Conservation (phyloP, 306 rosid species). For the Vachellia collinsii region DNA sequence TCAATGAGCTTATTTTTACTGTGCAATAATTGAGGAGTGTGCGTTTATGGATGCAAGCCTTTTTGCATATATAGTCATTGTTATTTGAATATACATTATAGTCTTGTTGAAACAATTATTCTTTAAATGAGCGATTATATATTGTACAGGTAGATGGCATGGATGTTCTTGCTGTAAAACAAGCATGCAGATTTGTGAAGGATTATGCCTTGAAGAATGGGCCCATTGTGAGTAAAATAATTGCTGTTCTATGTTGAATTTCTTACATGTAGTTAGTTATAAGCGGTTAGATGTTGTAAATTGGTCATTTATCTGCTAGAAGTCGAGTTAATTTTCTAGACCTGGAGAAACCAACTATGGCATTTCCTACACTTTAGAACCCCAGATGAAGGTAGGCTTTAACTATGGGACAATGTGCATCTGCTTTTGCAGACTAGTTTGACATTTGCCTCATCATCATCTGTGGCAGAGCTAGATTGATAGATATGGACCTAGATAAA, state of each 20-base stretch:
- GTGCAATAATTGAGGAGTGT: background rate
- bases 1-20: conserved; percentile 4
- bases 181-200: conserved; percentile 85
- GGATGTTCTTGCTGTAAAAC: conserved; percentile 91
- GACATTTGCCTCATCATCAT: background rate
- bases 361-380: background rate
- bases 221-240: conserved; percentile 73
- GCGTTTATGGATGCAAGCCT: background rate
- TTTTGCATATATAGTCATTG: conserved; percentile 18
- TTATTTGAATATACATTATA: conserved; percentile 12
- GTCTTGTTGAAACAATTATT: background rate
- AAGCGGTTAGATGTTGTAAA: too few relatives aligned
- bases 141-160: conserved; percentile 82
- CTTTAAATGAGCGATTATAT: conserved; percentile 12
- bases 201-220: conserved; percentile 87
- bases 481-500: background rate
- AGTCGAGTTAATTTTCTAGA: too few relatives aligned
- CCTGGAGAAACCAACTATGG: too few relatives aligned
- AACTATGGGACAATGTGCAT: background rate
- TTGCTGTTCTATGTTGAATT: background rate
- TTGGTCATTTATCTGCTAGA: too few relatives aligned
- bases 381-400: background rate
- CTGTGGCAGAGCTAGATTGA: background rate
- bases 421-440: background rate
- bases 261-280: too few relatives aligned